A percentile compares a stretch with the other conserved stretches of the same genome.
Conservation (phyloP, 208 protist genomes). For the Crithidia brevicula region DNA sequence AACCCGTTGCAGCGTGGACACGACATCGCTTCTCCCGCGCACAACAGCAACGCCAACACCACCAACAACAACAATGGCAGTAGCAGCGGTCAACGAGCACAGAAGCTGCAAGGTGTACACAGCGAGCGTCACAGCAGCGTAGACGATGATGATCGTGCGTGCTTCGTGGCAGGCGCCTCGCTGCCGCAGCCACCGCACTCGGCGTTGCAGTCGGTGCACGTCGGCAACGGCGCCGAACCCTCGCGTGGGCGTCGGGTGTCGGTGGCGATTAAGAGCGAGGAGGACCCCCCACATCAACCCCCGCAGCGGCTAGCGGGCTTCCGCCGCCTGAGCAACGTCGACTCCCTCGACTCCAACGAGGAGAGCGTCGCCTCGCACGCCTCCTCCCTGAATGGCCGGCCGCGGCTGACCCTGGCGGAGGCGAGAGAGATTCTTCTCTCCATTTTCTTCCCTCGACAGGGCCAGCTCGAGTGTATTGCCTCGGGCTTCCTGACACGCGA, state of each 20-base stretch:
- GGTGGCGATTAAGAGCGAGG: background rate
- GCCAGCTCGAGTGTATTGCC: slow-evolving; percentile 44
- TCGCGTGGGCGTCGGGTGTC: slow-evolving; percentile 4
- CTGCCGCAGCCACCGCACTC: slow-evolving; percentile 6
- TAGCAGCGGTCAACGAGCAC: too few relatives aligned
- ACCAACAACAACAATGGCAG: background rate
- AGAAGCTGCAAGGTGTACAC: too few relatives aligned
- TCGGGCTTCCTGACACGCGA: slow-evolving; percentile 35
- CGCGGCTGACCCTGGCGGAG: slow-evolving; percentile 27
- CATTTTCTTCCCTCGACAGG: slow-evolving; percentile 43
- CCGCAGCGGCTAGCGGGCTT: slow-evolving; percentile 4
- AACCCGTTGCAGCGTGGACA: slow-evolving; percentile 9
- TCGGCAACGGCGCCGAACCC: background rate
- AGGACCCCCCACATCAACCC: slow-evolving; percentile 1
- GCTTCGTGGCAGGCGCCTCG: background rate
- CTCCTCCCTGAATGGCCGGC: slow-evolving; percentile 7
- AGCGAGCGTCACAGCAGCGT: too few relatives aligned
- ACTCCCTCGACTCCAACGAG: slow-evolving; percentile 9
- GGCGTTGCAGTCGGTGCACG: background rate
- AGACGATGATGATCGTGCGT: background rate
- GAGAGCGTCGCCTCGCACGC: slow-evolving; percentile 4
- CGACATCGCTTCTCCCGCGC: background rate
- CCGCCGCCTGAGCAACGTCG: background rate
- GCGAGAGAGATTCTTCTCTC: slow-evolving; percentile 33
- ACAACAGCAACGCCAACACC: background rate